Evolutionary conservation across 2,329 filamentous ascomycete species (phyloP), one percentile per base, ranked within the genome.

Genomic region (Didymella pinodella): DNA sequence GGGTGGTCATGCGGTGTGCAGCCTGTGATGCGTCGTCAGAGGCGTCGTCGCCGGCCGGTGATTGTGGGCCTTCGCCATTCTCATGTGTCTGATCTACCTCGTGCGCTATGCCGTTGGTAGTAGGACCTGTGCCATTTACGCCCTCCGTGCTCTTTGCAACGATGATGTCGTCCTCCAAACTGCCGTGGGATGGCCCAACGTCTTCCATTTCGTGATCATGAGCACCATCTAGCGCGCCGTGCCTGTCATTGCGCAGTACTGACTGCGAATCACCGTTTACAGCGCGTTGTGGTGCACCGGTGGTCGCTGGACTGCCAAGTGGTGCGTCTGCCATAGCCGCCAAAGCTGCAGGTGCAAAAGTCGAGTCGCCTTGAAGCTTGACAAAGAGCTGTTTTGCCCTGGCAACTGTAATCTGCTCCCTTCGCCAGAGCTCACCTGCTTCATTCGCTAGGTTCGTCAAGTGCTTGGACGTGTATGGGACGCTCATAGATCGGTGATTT

Each of bases 301-400:
- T 68, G 20, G 58, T 43, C 55, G 59, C 58, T 20, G 66, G 51
- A 6, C 65, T 61, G 18, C 64, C 59, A 10, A 74, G 61, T 7
- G 69, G 68, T 28, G 65, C 67, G 29, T 58, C 77, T 5, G 76
- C 73, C 12, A 81, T 82, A 60, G 86, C 83, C 20, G 86, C 78
- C 34, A 76, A 69, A 32, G 81, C 85, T 63, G 81, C 82, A 4
- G 86, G 85, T 64, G 85, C 83, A 83, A 85, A 89, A 14, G 86
- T 87, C 62, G 88, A 86, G 73, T 96, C 92, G 31, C 92, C 92
- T 48, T 90, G 87, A 8, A 95, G 82, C 63, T 86, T 86, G 31
- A 89, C 90, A 65, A 92, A 83, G 49, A 95, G 78, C 65, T 89
- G 86, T 72, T 92, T 92, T 46, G 92, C 88, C 67, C 86, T 87